Conservation (phyloP, 805 yeast species). For the Grigorovia yakushimaensis region DNA sequence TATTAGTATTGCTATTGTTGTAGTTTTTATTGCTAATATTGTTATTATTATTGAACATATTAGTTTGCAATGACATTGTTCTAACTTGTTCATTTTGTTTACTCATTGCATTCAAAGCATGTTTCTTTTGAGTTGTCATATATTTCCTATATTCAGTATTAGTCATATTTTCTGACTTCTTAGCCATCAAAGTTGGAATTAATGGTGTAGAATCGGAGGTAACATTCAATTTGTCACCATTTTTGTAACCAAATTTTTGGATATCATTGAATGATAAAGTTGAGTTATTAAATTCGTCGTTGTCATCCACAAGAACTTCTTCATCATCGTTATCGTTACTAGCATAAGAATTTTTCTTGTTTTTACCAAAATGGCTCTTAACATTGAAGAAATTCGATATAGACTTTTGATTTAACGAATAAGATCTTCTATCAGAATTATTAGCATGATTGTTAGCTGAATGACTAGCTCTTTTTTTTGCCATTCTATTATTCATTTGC, state of each 20-base stretch:
- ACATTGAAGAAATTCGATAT: conserved; percentile 19
- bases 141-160: conserved; percentile 61
- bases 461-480: not conserved
- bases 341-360: conserved; percentile 7
- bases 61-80: conserved; percentile 25
- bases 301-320: conserved; percentile 25
- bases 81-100: conserved; percentile 15
- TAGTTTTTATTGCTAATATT: no score
- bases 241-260: conserved; percentile 52
- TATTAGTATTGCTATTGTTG: not conserved
- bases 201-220: conserved; percentile 59
- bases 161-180: conserved; percentile 28
- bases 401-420: conserved; percentile 17
- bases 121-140: conserved; percentile 57
- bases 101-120: conserved; percentile 39
- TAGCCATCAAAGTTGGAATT: conserved; percentile 54
- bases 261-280: conserved; percentile 55
- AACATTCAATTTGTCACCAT: conserved; percentile 44
- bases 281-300: conserved; percentile 21
- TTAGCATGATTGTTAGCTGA: not conserved
- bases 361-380: conserved; percentile 9
- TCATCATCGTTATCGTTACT: conserved; percentile 33
- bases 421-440: not conserved
- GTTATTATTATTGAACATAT: not conserved
- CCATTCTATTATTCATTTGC: not conserved